phyloP scores from a whole-genome alignment of 1,284 basidiomycete genomes.

The Hypsizygus ulmarius region DNA sequence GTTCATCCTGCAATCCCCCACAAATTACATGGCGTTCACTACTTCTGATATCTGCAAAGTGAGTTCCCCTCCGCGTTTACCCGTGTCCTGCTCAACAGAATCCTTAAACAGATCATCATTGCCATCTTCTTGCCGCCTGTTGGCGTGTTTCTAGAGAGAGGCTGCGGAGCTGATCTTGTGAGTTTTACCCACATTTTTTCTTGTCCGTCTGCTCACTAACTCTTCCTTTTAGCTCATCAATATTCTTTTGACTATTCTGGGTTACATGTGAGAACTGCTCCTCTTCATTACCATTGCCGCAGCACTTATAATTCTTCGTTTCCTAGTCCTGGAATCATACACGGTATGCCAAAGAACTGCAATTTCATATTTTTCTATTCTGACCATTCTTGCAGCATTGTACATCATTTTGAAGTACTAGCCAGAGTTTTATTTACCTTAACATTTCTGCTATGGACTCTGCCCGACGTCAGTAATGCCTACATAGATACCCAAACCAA shows the following conservation, averaged over 20 bases:
- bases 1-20: slow-evolving; percentile 12
- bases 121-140: slow-evolving; percentile 77
- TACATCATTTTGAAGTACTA: slow-evolving; percentile 69
- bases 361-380: neutral
- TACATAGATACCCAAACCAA: slow-evolving; percentile 14
- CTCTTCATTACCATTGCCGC: slow-evolving; percentile 5
- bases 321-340: slow-evolving; percentile 69
- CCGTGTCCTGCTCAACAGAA: slow-evolving; percentile 8
- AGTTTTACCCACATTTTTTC: slow-evolving; percentile 13
- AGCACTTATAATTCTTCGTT: slow-evolving; percentile 10
- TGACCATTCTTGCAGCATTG: slow-evolving; percentile 43
- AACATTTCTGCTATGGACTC: neutral
- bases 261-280: slow-evolving; percentile 53
- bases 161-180: slow-evolving; percentile 69
- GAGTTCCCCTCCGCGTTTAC: slow-evolving; percentile 13
- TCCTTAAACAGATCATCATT: slow-evolving; percentile 42
- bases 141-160: slow-evolving; percentile 78
- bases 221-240: slow-evolving; percentile 53
- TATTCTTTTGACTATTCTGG: slow-evolving; percentile 66
- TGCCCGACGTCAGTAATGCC: neutral
- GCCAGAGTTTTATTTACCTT: neutral
- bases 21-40: slow-evolving; percentile 62
- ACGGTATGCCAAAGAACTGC: slow-evolving; percentile 43
- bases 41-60: slow-evolving; percentile 75
- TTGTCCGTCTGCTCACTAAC: slow-evolving; percentile 3